Evolutionary conservation across 768 basidiomycete species (phyloP), one percentile per base, ranked within the genome.

Genomic region (Myochromella boudieri): DNA sequence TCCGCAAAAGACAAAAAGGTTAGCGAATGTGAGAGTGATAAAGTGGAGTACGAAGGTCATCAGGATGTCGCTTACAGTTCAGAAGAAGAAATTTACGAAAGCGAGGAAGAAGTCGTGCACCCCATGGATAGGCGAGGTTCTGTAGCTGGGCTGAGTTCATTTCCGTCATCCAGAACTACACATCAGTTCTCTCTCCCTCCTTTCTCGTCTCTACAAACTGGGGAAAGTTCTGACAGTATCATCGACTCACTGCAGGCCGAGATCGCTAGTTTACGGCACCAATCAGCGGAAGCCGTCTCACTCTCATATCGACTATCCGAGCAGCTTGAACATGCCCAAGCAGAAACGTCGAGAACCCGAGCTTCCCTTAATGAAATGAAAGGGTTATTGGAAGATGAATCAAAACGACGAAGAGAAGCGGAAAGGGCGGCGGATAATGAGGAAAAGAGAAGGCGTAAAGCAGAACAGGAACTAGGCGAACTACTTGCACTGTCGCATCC

Each of bases 241-340:
- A 65, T 88, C 44, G 83, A 87, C 45, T 78, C 76, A 34, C 73
- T 88, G 67, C 77, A 81, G 57, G 74, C 76, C 56, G 86, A 91
- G 65, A 75, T 87, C 59, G 75, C 73, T 7, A 74, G 63, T 29
- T 68, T 90, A 45, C 78, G 84, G 37, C 75, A 80, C 44, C 84
- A 87, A 60, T 78, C 85, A 14, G 75, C 83, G 17, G 84, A 88
- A 51, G 83, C 85, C 5, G 75, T 84, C 46, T 80, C 80, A 4
- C 72, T 81, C 22, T 84, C 84, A 2, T 64, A 82, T 43, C 72
- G 79, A 47, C 71, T 91, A 51, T 77, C 85, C 14, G 85, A 86
- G 58, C 82, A 88, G 57, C 72, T 91, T n/a, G 70, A 77, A 7
- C 77, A 81, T 49, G 81, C 78, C 7, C 80, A 86, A 51, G 68